phyloP scores from a whole-genome alignment of 495 filamentous ascomycete genomes.

The Talaromyces trachyspermus region DNA sequence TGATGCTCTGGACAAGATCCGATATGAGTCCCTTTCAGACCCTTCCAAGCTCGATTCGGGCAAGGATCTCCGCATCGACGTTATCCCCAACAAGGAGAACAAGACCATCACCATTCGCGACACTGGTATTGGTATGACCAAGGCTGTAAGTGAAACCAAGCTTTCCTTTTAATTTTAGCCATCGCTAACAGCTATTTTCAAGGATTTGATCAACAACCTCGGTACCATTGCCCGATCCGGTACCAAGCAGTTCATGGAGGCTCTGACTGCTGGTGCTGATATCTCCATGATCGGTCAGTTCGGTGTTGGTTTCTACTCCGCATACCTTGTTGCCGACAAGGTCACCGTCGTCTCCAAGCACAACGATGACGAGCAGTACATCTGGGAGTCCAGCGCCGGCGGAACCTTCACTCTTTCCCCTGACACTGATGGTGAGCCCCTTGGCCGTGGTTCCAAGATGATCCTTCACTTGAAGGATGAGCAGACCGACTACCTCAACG shows the following conservation, averaged over 20 bases:
- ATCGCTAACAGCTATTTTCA: constrained; percentile 20
- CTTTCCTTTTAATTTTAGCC: not conserved
- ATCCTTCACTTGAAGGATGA: constrained; percentile 99
- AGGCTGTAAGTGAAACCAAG: constrained; percentile 66
- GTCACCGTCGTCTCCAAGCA: constrained; percentile 95
- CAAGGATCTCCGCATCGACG: constrained; percentile 97
- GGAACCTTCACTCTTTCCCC: constrained; percentile 92
- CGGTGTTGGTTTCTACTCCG: constrained; percentile 99
- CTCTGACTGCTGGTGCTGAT: constrained; percentile 94
- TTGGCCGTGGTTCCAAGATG: constrained; percentile 95
- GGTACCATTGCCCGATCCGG: constrained; percentile 98
- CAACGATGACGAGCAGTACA: constrained; percentile 99
- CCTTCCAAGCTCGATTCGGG: constrained; percentile 90
- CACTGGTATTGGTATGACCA: constrained; percentile 99
- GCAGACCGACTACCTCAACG: constrained; percentile 96
- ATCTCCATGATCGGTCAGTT: constrained; percentile 99
- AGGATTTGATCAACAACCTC: constrained; percentile 99
- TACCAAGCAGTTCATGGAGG: constrained; percentile 99
- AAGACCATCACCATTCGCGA: constrained; percentile 97
- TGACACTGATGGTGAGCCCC: constrained; percentile 82
- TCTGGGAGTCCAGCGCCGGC: constrained; percentile 97
- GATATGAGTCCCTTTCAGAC: constrained; percentile 95
- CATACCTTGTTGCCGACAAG: constrained; percentile 95
- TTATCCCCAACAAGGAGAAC: constrained; percentile 90
- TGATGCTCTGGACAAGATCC: constrained; percentile 99